Evolutionary conservation across 2,329 filamentous ascomycete genomes (phyloP), one percentile per base, ranked within the genome.

Genomic region (Dryadomyces sulphureus): DNA sequence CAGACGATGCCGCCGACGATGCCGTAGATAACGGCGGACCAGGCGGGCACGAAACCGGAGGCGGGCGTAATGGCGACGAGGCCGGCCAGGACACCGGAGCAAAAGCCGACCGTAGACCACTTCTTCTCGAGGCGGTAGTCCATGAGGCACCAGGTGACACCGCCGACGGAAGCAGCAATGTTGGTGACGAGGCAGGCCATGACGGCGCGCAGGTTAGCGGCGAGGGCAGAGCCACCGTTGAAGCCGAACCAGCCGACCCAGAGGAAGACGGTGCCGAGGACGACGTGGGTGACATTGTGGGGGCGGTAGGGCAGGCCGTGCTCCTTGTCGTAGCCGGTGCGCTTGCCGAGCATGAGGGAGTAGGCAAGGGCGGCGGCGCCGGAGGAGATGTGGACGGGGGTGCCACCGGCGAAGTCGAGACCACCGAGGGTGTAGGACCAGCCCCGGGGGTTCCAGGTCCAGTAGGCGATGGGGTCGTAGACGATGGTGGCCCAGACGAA

Each of bases 221-320:
- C 73, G 38, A 93, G 71, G 2, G 87, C 89, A 4, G 82, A 75
- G 51, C 89, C 89, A 45, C 85, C 88, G 63, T 94, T 95, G 76
- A 95, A 95, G 42, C 89, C 89, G 60, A 94, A 92, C 89, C 88
- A 95, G 48, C 89, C 88, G 40, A 94, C 84, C 89, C 89, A 95
- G 43, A 94, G 72, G 62, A 82, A 74, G 22, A 81, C 73, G 4
- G 83, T 85, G 20, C 83, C 82, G 41, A 87, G 69, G 41, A 85
- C 77, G 52, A 86, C 78, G 54, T 84, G 70, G 48, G 81, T 84
- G 39, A 84, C 79, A 57, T 84, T 86, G 62, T 87, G 82, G 8
- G 81, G 80, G 27, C 75, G 72, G 65, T 81, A 81, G 4, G 77
- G 75, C 4, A 79, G 72, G 39, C 77, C 73, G 49, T 78, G 70